phyloP scores from a whole-genome alignment of 176 grass and related monocot species.

The Triticum timopheevii region DNA sequence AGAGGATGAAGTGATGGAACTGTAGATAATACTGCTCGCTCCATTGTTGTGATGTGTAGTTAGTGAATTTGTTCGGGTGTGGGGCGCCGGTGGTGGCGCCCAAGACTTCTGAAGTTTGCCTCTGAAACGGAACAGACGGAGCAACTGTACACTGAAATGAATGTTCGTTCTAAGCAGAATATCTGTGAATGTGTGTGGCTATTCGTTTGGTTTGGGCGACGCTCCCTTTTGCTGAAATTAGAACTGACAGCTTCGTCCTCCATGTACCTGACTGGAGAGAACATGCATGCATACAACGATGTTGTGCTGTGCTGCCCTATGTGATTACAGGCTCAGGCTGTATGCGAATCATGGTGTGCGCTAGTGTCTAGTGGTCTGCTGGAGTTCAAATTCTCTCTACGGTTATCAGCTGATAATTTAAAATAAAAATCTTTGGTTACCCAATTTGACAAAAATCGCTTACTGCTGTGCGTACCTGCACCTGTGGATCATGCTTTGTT shows the following conservation, averaged over 20 bases:
- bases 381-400: neutral
- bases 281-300: no score
- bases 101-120: neutral
- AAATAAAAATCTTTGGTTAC: neutral
- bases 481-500: neutral
- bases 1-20: conserved; percentile 23
- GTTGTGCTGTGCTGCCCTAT: no score
- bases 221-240: neutral
- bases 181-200: neutral
- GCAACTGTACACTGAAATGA: neutral
- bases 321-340: neutral
- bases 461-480: neutral
- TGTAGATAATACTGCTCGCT: conserved; percentile 50
- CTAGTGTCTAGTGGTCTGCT: neutral
- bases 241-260: neutral
- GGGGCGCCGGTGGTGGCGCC: neutral
- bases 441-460: neutral
- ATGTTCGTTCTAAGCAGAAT: neutral
- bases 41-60: conserved; percentile 29
- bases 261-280: neutral
- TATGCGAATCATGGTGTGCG: neutral
- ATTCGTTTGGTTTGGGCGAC: neutral
- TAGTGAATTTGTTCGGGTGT: conserved; percentile 6
- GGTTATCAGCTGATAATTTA: neutral
- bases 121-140: conserved; percentile 1